Conservation (phyloP, 495 filamentous ascomycete species). For the Talaromyces ruber region DNA sequence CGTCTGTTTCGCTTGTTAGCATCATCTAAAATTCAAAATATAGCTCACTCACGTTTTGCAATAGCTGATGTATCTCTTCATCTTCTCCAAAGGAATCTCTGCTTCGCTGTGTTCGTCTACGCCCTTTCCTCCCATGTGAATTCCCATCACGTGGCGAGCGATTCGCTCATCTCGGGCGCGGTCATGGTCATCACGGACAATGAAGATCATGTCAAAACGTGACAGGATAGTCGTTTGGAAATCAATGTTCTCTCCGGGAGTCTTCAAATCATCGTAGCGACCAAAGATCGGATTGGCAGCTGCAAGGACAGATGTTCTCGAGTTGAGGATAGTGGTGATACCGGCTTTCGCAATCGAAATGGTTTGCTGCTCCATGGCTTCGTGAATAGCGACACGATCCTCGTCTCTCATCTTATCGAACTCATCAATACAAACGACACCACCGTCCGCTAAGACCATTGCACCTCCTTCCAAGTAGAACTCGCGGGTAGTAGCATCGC, state of each 20-base stretch:
- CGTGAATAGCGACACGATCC: slow-evolving; percentile 97
- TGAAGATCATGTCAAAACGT: slow-evolving; percentile 99
- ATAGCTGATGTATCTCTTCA: slow-evolving; percentile 97
- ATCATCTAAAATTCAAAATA: not conserved
- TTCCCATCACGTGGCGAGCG: slow-evolving; percentile 93
- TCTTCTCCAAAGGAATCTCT: slow-evolving; percentile 88
- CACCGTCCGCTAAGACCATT: slow-evolving; percentile 97
- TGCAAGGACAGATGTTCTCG: slow-evolving; percentile 87
- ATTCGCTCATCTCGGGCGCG: slow-evolving; percentile 85
- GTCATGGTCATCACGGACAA: slow-evolving; percentile 93
- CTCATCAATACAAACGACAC: slow-evolving; percentile 98
- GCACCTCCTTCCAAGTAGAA: slow-evolving; percentile 98
- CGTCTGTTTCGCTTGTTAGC: slow-evolving; percentile 40
- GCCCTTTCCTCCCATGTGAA: slow-evolving; percentile 88
- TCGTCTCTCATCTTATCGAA: slow-evolving; percentile 99
- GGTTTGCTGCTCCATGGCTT: slow-evolving; percentile 99
- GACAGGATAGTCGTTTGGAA: slow-evolving; percentile 99
- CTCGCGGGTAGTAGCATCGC: slow-evolving; percentile 84
- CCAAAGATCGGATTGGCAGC: slow-evolving; percentile 98
- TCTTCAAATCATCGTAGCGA: slow-evolving; percentile 96
- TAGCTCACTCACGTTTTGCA: slow-evolving; percentile 70
- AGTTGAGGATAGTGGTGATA: slow-evolving; percentile 97
- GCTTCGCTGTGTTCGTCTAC: slow-evolving; percentile 75
- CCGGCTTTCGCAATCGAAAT: slow-evolving; percentile 99
- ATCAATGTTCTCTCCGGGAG: slow-evolving; percentile 97